Evolutionary conservation across 2,329 filamentous ascomycete genomes (phyloP).

Genomic region (Thelonectria blattea): DNA sequence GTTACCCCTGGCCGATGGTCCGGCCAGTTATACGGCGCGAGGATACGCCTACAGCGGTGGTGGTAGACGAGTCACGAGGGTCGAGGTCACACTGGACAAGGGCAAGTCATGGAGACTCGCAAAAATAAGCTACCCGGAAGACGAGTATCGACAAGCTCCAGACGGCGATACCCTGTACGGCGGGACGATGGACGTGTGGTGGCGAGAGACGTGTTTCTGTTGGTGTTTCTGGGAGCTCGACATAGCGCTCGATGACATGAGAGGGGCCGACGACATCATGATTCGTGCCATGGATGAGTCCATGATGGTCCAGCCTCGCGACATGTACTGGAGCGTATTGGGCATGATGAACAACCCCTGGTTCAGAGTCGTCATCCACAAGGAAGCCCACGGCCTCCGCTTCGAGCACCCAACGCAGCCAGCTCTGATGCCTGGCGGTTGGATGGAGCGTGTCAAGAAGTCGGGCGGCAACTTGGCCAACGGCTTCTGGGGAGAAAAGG

Average conservation of each 20-base stretch:
- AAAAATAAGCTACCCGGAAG: constrained; percentile 82
- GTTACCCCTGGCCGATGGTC: constrained; percentile 55
- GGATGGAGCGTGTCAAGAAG: constrained; percentile 93
- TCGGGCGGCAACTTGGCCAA: constrained; percentile 80
- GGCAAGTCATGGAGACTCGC: constrained; percentile 81
- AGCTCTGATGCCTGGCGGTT: constrained; percentile 77
- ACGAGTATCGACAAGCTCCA: constrained; percentile 72
- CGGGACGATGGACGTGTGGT: constrained; percentile 78
- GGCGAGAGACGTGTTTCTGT: constrained; percentile 83
- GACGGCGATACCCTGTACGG: constrained; percentile 72
- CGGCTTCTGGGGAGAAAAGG: constrained; percentile 81
- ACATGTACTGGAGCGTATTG: constrained; percentile 95
- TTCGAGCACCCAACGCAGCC: constrained; percentile 93
- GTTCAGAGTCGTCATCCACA: constrained; percentile 81
- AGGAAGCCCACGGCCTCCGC: constrained; percentile 64
- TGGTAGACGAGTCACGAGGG: constrained; percentile 80
- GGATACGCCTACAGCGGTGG: constrained; percentile 92
- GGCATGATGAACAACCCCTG: constrained; percentile 99
- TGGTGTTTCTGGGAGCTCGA: constrained; percentile 92
- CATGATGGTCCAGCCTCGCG: constrained; percentile 83
- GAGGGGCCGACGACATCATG: constrained; percentile 72
- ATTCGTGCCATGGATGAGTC: constrained; percentile 90
- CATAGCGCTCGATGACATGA: constrained; percentile 67
- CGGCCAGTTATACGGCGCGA: constrained; percentile 66
- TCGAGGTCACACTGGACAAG: constrained; percentile 84